A percentile compares a stretch with the other conserved stretches of the same genome.
Evolutionary conservation across 306 rosid genomes (phyloP).

Genomic region (Potentilla sterilis): DNA sequence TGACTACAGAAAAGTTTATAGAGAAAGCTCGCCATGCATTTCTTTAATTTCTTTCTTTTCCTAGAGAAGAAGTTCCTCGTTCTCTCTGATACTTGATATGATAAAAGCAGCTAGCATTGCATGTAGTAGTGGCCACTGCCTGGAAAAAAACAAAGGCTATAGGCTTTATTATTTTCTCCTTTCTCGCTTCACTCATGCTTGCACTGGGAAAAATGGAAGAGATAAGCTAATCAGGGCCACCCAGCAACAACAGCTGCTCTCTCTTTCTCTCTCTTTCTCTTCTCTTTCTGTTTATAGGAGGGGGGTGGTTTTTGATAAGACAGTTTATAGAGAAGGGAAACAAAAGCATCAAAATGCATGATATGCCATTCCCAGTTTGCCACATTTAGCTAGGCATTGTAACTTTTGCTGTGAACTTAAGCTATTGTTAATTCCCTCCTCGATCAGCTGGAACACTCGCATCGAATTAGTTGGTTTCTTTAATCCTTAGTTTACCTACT

Average conservation of each 20-base stretch:
- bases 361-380: constrained; percentile 34
- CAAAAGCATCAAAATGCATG: constrained; percentile 24
- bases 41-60: constrained; percentile 19
- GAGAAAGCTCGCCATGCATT: background rate
- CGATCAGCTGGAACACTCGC: constrained; percentile 8
- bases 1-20: background rate
- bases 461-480: constrained; percentile 22
- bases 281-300: constrained; percentile 1
- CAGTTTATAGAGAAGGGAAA: constrained; percentile 26
- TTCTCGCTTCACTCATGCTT: background rate
- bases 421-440: constrained; percentile 4
- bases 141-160: background rate
- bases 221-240: constrained; percentile 24
- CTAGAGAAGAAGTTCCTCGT: constrained; percentile 32
- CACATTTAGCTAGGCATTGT: constrained; percentile 36
- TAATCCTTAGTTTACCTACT: constrained; percentile 10
- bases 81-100: constrained; percentile 26
- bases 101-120: constrained; percentile 25
- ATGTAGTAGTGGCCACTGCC: constrained; percentile 35
- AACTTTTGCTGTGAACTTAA: constrained; percentile 19
- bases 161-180: constrained; percentile 12
- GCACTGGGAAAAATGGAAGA: constrained; percentile 16
- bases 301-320: constrained; percentile 38
- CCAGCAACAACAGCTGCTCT: background rate
- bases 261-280: background rate